Evolutionary conservation across 176 grass and related monocot species (phyloP).

Genomic region (Phoenix roebelenii): DNA sequence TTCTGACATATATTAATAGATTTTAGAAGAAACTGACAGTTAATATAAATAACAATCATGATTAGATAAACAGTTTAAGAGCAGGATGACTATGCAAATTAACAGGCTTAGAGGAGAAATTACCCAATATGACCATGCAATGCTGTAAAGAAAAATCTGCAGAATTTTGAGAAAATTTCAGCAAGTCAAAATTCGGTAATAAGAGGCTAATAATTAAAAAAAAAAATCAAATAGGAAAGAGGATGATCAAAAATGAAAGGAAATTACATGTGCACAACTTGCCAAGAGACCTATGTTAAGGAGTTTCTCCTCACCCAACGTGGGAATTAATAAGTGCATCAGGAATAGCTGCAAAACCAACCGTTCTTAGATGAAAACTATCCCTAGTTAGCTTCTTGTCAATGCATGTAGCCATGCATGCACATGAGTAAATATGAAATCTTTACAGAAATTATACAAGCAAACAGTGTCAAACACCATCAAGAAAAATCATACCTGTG

Average conservation of each 20-base stretch:
- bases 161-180: constrained; percentile 13
- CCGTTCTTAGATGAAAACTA: constrained; percentile 10
- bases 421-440: too few species aligned
- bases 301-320: constrained; percentile 61
- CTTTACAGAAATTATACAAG: too few species aligned
- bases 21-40: too few species aligned
- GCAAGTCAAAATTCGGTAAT: constrained; percentile 17
- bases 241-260: neutral
- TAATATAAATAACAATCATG: too few species aligned
- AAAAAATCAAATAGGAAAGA: constrained; percentile 11
- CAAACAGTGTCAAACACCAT: neutral
- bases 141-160: constrained; percentile 87
- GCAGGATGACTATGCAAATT: too few species aligned
- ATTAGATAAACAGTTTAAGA: too few species aligned
- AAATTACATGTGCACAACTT: constrained; percentile 61
- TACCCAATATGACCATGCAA: constrained; percentile 97
- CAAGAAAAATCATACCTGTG: constrained; percentile 42
- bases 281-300: constrained; percentile 73
- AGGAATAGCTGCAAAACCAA: constrained; percentile 52
- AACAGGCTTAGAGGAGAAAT: neutral
- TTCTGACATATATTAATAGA: too few species aligned
- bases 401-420: too few species aligned
- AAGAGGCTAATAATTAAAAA: constrained; percentile 1
- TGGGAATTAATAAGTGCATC: constrained; percentile 73
- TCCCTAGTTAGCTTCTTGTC: neutral